A percentile compares a stretch with the other conserved stretches of the same genome.
Conservation (phyloP, 805 yeast genomes). For the Debaryomyces prosopidis region DNA sequence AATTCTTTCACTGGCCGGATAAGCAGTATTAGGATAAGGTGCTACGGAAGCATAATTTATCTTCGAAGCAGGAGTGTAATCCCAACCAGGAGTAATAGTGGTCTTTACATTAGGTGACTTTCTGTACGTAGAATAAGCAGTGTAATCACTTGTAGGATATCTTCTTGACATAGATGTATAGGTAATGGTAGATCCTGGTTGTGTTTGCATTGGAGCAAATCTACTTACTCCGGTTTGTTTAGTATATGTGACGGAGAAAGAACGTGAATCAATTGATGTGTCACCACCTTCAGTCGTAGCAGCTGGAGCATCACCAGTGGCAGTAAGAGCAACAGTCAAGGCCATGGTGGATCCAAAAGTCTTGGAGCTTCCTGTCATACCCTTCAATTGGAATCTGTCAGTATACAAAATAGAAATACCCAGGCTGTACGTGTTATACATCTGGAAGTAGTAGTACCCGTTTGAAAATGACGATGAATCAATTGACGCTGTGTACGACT, state of each 20-base stretch:
- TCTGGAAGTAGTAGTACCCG: slow-evolving; percentile 76
- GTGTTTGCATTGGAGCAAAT: slow-evolving; percentile 91
- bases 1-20: slow-evolving; percentile 59
- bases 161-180: slow-evolving; percentile 64
- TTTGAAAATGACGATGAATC: slow-evolving; percentile 48
- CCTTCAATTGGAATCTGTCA: slow-evolving; percentile 60
- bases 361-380: slow-evolving; percentile 71
- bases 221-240: slow-evolving; percentile 75
- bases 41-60: slow-evolving; percentile 75
- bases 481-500: slow-evolving; percentile 43
- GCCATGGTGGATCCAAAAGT: slow-evolving; percentile 40
- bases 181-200: slow-evolving; percentile 75
- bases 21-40: slow-evolving; percentile 62
- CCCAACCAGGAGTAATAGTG: slow-evolving; percentile 86
- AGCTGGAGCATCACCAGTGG: slow-evolving; percentile 42
- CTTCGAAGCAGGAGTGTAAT: slow-evolving; percentile 61
- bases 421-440: slow-evolving; percentile 46
- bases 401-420: slow-evolving; percentile 64
- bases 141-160: slow-evolving; percentile 65
- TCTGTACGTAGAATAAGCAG: slow-evolving; percentile 49
- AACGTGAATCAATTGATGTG: slow-evolving; percentile 31
- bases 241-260: slow-evolving; percentile 72
- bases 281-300: slow-evolving; percentile 23
- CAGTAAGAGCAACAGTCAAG: slow-evolving; percentile 24
- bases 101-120: slow-evolving; percentile 50